Conservation (phyloP, 768 basidiomycete species). For the Sporobolomyces roseus region DNA sequence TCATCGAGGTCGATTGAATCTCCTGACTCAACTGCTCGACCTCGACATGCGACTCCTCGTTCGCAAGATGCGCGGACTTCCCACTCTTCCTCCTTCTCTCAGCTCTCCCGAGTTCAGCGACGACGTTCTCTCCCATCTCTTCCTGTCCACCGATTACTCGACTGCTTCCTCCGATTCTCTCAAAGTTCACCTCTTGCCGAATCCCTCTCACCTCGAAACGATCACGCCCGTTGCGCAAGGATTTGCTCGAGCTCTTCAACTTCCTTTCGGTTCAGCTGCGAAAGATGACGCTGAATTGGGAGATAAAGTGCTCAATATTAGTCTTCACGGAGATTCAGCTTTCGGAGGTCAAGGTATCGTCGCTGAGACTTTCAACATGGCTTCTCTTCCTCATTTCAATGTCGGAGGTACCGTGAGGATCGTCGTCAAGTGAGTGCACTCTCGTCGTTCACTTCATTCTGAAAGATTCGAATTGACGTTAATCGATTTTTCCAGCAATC, state of each 20-base stretch:
- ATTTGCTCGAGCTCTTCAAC: constrained; percentile 87
- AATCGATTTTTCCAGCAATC: constrained; percentile 45
- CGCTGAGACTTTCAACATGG: constrained; percentile 80
- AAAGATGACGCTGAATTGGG: constrained; percentile 52
- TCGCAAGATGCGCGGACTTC: constrained; percentile 70
- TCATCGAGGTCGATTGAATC: constrained; percentile 78
- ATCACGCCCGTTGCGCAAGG: constrained; percentile 82
- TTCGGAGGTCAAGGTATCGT: constrained; percentile 87
- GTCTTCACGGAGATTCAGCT: constrained; percentile 86
- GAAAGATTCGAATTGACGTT: not conserved
- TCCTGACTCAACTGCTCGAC: constrained; percentile 71
- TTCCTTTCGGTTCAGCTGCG: constrained; percentile 48
- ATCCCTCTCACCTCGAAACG: constrained; percentile 54
- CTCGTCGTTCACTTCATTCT: not conserved
- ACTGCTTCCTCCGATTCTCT: constrained; percentile 53
- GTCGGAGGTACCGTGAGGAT: constrained; percentile 85
- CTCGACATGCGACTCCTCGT: constrained; percentile 68
- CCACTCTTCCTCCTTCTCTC: constrained; percentile 30
- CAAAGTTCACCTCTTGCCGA: constrained; percentile 68
- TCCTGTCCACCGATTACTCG: constrained; percentile 59
- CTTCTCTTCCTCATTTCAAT: constrained; percentile 79
- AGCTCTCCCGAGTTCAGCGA: constrained; percentile 53
- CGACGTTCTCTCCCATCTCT: constrained; percentile 84
- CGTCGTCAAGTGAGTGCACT: constrained; percentile 72
- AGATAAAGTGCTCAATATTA: constrained; percentile 77